Conservation (phyloP, 441 rosid species). For the Erodium trifolium region DNA sequence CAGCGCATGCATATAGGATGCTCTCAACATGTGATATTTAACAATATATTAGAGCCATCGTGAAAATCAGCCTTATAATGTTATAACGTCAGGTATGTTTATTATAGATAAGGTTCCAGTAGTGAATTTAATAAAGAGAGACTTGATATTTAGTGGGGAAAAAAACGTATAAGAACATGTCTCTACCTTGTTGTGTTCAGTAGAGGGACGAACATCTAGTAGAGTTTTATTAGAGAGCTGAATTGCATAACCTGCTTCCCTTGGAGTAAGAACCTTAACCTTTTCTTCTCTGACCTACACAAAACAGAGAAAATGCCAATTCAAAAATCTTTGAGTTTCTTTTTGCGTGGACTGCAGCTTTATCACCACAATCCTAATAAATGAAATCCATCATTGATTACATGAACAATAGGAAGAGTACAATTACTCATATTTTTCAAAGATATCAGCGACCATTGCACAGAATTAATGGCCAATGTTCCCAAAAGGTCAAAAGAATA, state of each 20-base stretch:
- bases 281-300: conserved; percentile 68
- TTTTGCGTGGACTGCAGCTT: conserved; percentile 2
- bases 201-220: conserved; percentile 78
- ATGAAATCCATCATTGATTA: neutral
- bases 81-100: neutral
- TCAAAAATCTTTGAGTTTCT: conserved; percentile 8
- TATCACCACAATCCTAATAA: neutral
- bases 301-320: conserved; percentile 14
- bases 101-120: conserved; percentile 1
- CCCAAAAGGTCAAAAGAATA: neutral
- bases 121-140: neutral
- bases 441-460: neutral
- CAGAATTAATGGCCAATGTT: neutral
- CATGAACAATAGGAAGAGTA: neutral
- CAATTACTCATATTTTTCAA: neutral
- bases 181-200: conserved; percentile 57
- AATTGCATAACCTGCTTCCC: conserved; percentile 91
- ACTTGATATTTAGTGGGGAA: conserved; percentile 9
- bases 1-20: neutral
- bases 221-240: conserved; percentile 72
- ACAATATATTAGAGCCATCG: conserved; percentile 2
- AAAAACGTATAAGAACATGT: neutral
- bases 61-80: neutral
- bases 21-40: neutral
- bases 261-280: conserved; percentile 72